Conservation (phyloP, 257 asterid genomes). For the Capsicum rhomboideum region DNA sequence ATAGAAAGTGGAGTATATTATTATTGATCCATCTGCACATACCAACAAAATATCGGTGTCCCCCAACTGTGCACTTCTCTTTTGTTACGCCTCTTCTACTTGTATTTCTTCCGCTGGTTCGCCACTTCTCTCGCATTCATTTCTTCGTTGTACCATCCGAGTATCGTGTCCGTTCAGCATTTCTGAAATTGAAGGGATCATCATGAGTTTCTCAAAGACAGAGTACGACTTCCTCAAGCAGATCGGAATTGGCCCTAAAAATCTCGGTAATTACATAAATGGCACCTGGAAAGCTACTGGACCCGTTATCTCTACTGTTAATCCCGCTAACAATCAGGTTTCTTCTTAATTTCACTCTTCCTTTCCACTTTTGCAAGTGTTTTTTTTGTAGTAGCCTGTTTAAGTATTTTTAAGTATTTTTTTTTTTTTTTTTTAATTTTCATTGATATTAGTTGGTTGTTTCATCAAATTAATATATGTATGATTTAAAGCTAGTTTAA, state of each 20-base stretch:
- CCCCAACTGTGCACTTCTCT: not conserved
- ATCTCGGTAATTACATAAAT: constrained; percentile 52
- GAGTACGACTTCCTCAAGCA: constrained; percentile 72
- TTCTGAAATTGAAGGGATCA: constrained; percentile 2
- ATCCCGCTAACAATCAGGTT: constrained; percentile 51
- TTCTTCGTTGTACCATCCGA: too few relatives aligned
- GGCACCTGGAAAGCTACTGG: constrained; percentile 90
- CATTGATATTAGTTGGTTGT: not conserved
- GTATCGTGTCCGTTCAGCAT: too few relatives aligned
- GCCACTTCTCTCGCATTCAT: not conserved
- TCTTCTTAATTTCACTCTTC: not conserved
- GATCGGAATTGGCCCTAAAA: constrained; percentile 72
- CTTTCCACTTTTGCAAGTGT: not conserved
- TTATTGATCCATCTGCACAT: not conserved
- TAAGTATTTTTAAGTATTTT: too few relatives aligned
- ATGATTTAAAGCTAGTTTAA: not conserved
- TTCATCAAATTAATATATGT: not conserved
- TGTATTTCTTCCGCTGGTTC: not conserved
- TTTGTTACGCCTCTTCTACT: not conserved
- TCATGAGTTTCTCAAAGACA: constrained; percentile 65
- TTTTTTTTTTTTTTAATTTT: too few relatives aligned
- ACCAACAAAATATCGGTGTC: not conserved
- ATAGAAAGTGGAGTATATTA: too few relatives aligned
- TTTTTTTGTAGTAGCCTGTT: too few relatives aligned
- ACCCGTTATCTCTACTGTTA: constrained; percentile 47